A percentile compares a stretch with the other conserved stretches of the same genome.
These are phyloP conservation scores for Colletotrichum euphorbiae DNA, from an alignment of 2,329 filamentous ascomycete genomes.

Conservation along the genomic window DNA sequence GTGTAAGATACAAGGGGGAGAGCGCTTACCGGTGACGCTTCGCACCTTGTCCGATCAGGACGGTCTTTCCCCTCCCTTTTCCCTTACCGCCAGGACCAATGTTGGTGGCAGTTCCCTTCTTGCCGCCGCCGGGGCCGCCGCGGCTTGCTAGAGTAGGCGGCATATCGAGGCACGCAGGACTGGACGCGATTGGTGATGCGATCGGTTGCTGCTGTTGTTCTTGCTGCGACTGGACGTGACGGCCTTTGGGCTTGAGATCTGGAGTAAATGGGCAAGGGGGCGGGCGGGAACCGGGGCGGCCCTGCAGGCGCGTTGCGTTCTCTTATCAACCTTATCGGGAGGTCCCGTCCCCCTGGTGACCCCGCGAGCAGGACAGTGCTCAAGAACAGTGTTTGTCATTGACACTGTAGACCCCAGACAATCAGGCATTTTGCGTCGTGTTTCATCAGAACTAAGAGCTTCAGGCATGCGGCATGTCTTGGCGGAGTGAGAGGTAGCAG, in stretches of 20 bases:
- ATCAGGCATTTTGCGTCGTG: constrained; percentile 4
- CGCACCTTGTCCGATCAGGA: constrained; percentile 42
- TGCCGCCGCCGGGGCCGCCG: constrained; percentile 46
- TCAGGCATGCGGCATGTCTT: neutral
- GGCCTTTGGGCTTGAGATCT: too few relatives aligned
- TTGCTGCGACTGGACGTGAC: too few relatives aligned
- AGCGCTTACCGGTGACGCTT: constrained; percentile 44
- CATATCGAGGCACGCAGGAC: constrained; percentile 32
- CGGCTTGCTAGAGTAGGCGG: constrained; percentile 43
- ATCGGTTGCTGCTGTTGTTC: too few relatives aligned
- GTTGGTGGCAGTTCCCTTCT: constrained; percentile 34
- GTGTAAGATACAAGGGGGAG: neutral
- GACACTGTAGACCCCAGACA: neutral
- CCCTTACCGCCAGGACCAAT: constrained; percentile 19
- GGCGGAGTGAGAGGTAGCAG: neutral
- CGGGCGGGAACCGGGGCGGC: neutral
- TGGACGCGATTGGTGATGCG: neutral
- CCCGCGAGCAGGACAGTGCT: too few relatives aligned
- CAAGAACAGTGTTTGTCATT: neutral
- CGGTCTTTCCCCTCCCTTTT: constrained; percentile 42
- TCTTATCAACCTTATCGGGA: constrained; percentile 16
- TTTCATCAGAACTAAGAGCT: constrained; percentile 23
- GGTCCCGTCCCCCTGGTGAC: too few relatives aligned
- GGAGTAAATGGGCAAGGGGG: too few relatives aligned
- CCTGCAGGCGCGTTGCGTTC: neutral